phyloP scores from a whole-genome alignment of 2,329 filamentous ascomycete genomes.

The Aspergillus pseudotamarii region DNA sequence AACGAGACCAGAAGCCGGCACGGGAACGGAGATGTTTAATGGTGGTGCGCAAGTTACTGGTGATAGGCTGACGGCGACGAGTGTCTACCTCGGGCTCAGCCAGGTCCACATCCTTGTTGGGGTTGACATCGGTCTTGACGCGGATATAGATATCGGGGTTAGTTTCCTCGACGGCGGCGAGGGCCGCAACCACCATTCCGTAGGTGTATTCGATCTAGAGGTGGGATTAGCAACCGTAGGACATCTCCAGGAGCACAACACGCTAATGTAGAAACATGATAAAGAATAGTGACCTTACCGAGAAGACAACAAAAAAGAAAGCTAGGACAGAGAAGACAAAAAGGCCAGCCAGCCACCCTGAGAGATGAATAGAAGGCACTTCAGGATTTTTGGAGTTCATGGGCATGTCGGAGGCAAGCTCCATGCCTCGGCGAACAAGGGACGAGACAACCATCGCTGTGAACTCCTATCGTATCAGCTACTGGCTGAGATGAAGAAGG shows the following conservation, averaged over 20 bases:
- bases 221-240: neutral
- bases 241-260: too few species aligned
- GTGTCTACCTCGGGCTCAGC: constrained; percentile 49
- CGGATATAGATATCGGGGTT: constrained; percentile 56
- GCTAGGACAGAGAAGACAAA: constrained; percentile 30
- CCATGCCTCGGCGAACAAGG: constrained; percentile 41
- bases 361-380: constrained; percentile 19
- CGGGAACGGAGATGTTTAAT: constrained; percentile 63
- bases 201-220: constrained; percentile 58
- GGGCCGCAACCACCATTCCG: constrained; percentile 60
- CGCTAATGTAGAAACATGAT: neutral
- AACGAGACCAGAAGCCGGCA: constrained; percentile 66
- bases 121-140: constrained; percentile 46
- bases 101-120: constrained; percentile 33
- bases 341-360: constrained; percentile 30
- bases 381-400: constrained; percentile 6
- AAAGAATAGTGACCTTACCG: constrained; percentile 27
- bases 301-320: constrained; percentile 27
- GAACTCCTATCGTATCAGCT: neutral
- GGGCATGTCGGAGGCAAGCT: constrained; percentile 27
- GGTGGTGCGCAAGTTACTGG: constrained; percentile 60
- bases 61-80: constrained; percentile 60
- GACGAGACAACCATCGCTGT: constrained; percentile 32
- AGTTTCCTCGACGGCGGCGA: constrained; percentile 66
- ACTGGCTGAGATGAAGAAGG: neutral